phyloP scores from a whole-genome alignment of 2,329 filamentous ascomycete species.

The Hysterium pulicare region DNA sequence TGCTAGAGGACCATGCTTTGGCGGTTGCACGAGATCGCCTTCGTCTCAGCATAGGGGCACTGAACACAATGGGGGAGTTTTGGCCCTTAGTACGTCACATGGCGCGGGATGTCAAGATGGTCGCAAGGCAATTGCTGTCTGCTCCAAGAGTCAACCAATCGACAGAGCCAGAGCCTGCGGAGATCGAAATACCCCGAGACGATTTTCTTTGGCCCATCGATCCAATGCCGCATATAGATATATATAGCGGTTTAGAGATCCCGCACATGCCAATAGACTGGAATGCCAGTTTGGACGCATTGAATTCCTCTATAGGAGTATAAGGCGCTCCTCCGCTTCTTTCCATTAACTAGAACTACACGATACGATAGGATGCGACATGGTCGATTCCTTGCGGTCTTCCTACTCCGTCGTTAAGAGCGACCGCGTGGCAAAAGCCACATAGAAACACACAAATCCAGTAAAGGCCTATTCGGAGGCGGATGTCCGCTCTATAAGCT shows the following conservation, averaged over 20 bases:
- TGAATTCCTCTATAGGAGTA: background rate
- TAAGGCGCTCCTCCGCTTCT: too few species aligned
- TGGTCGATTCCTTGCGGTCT: too few species aligned
- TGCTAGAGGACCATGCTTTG: slow-evolving; percentile 51
- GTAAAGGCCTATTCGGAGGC: too few species aligned
- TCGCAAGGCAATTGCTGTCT: slow-evolving; percentile 65
- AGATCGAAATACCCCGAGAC: slow-evolving; percentile 27
- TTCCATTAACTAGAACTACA: too few species aligned
- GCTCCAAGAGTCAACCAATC: slow-evolving; percentile 9
- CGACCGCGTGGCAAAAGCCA: too few species aligned
- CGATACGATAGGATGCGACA: too few species aligned
- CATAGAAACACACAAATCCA: too few species aligned
- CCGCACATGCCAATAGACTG: slow-evolving; percentile 23
- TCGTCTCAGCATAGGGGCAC: slow-evolving; percentile 71
- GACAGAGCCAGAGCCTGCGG: slow-evolving; percentile 11
- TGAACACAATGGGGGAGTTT: slow-evolving; percentile 62
- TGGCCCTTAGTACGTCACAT: slow-evolving; percentile 70
- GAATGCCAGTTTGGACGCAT: slow-evolving; percentile 8
- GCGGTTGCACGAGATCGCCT: slow-evolving; percentile 70
- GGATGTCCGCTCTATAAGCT: too few species aligned
- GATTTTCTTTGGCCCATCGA: slow-evolving; percentile 28
- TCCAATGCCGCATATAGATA: slow-evolving; percentile 28
- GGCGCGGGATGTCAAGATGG: slow-evolving; percentile 68
- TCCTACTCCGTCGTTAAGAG: too few species aligned
- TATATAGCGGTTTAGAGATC: slow-evolving; percentile 27